Evolutionary conservation across 768 basidiomycete genomes (phyloP), one percentile per base, ranked within the genome.

Genomic region (Hericium rajendrae): DNA sequence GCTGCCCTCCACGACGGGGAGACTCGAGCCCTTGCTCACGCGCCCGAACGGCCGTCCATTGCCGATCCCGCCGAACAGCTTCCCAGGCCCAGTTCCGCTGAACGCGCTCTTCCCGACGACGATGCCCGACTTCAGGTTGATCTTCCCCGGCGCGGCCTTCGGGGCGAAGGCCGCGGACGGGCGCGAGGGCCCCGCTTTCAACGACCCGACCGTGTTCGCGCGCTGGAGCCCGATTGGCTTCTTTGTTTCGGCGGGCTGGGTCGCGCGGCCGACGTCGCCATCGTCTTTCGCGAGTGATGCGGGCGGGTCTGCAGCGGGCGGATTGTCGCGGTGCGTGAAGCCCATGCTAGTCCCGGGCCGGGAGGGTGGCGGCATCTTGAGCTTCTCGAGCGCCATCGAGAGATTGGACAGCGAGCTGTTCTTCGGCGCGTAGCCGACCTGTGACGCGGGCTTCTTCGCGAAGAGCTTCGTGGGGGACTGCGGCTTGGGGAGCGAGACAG

Each of bases 311-410:
- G 28, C 8, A 18, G 66, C 59, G 20, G 62, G 64, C 2, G 37
- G 28, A 43, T 54, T 22, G 10, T 46, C 59, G 13, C n/a, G n/a
- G 16, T 20, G 43, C 20, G n/a, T 6, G 67, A 88, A 86, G 37
- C 85, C 88, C 72, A 88, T 69, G 56, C 82, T 86, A 2, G 86
- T 86, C 55, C 78, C 86, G 1, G 88, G 86, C 43, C 86, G 69
- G 22, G 74, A 75, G 3, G 85, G 87, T 2, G 83, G 77, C 0
- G 83, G 86, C 67, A 80, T 78, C 26, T 76, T 75, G n/a, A 90
- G 74, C 64, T 83, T 86, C 65, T 88, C 83, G 26, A 91, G 70
- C 2, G 88, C 88, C 59, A 75, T 77, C 9, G 84, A 81, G 13
- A 90, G 72, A 5, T 78, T 85, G 4, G 81, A 80, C n/a, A 90